Conservation (phyloP, 2,329 filamentous ascomycete genomes). For the Fusarium tupiense region DNA sequence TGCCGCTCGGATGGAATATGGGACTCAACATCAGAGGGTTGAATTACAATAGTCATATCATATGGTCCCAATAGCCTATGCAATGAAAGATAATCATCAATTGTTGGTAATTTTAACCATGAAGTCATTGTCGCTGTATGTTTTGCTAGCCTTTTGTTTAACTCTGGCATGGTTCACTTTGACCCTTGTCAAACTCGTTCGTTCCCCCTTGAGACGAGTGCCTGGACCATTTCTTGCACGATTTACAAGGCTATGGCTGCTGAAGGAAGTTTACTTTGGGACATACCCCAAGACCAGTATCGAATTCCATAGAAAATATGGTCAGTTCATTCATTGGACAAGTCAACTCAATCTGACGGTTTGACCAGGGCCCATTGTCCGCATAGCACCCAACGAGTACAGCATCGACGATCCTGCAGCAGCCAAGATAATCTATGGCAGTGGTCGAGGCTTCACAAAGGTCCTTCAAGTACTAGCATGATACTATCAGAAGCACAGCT, state of each 20-base stretch:
- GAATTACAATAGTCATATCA: neutral
- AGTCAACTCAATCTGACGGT: neutral
- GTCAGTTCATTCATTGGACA: accelerated
- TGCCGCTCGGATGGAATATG: neutral
- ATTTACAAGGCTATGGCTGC: neutral
- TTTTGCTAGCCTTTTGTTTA: neutral
- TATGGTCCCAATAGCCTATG: accelerated
- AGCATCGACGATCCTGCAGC: neutral
- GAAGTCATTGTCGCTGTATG: neutral
- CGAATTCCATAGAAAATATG: neutral
- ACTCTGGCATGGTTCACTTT: neutral
- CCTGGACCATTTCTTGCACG: neutral
- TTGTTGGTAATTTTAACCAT: accelerated
- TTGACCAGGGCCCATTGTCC: neutral
- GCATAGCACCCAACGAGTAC: neutral
- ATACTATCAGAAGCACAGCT: accelerated
- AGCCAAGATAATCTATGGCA: neutral
- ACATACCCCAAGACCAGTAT: neutral
- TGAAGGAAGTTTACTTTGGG: neutral
- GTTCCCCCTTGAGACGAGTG: neutral
- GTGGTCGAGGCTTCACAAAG: neutral
- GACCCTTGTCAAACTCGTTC: neutral
- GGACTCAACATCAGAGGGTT: accelerated
- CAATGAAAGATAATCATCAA: neutral
- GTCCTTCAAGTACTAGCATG: neutral